Base-by-base conservation (phyloP, 441 rosid genomes). In the Erodium chrysanthum region DNA sequence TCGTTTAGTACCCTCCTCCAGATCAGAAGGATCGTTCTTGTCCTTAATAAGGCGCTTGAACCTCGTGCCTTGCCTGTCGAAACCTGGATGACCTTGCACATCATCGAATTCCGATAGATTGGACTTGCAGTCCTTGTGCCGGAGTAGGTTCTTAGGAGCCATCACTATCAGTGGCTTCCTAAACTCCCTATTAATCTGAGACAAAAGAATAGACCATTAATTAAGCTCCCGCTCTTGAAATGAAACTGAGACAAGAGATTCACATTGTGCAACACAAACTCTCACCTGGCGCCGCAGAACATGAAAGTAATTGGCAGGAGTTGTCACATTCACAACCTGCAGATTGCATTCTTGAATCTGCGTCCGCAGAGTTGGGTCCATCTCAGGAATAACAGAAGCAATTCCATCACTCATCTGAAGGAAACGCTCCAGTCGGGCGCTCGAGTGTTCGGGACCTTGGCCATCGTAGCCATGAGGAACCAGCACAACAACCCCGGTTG, bases 331-430 rank as follows among this genome's bases (percentile, higher is more conserved):
- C 66, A 94, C 97, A 73, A 94, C 88, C 78, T 94, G 99, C 96
- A 92, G 89, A 73, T 94, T 89, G 76, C 97, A 91, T 77, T 91
- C 99, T 82, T 94, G 96, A 79, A 94, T 94, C 83, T 91, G 99
- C 70, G 77, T 94, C 44, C 96, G 80, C 68, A 89, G 83, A 61
- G 96, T 88, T 50, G 96, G 82, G 48, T 94, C 99, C 99, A 94
- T 94, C 77, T 89, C 96, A 60, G 97, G 99, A 66, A 94, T 88
- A 64, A 80, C 89, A 73, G 71, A 85, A 10, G 94, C 97, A 80
- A 91, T 86, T 71, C 88, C 97, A 81, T 87, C 99, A 74, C 99
- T 91, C 99, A 94, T 94, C 99, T 84, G 97, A 73, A 94, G 96
- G 85, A 81, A 94, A 23, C 99, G 91, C 75, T 94, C 99, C 78